These are phyloP conservation scores for Rhizophora mangle DNA, from an alignment of 345 rosid species.

Conservation along the genomic window DNA sequence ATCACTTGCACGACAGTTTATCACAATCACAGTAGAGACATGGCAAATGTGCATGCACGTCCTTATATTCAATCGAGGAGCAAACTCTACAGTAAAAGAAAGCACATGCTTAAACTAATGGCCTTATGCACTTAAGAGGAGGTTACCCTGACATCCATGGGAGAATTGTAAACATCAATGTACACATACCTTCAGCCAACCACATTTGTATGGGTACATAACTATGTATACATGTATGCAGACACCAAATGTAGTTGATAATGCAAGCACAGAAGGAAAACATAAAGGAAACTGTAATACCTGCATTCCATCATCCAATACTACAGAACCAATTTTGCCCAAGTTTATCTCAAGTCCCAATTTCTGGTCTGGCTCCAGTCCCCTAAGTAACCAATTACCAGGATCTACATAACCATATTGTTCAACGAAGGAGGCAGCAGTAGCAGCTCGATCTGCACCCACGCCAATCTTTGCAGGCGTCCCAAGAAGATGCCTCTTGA, in stretches of 20 bases:
- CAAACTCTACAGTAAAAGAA: neutral
- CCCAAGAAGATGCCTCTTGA: constrained; percentile 55
- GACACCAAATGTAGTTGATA: neutral
- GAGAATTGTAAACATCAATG: too few species aligned
- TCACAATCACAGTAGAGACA: neutral
- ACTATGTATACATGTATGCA: neutral
- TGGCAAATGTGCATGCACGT: neutral
- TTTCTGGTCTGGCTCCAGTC: constrained; percentile 16
- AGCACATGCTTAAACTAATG: neutral
- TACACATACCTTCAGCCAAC: too few species aligned
- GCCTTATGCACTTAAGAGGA: too few species aligned
- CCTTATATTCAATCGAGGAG: neutral
- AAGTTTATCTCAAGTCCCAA: constrained; percentile 18
- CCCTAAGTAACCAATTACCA: constrained; percentile 10
- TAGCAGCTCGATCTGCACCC: constrained; percentile 66
- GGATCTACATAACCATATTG: constrained; percentile 52
- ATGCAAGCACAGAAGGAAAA: neutral
- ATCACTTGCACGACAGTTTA: neutral
- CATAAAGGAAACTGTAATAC: constrained; percentile 24
- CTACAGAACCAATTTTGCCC: constrained; percentile 39
- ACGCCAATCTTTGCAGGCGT: constrained; percentile 51
- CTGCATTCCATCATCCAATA: constrained; percentile 97
- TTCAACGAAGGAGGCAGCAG: constrained; percentile 46
- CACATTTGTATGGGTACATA: too few species aligned
- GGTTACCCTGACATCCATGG: too few species aligned